phyloP scores from a whole-genome alignment of 2,329 filamentous ascomycete species.

The Trichoderma atroviride region DNA sequence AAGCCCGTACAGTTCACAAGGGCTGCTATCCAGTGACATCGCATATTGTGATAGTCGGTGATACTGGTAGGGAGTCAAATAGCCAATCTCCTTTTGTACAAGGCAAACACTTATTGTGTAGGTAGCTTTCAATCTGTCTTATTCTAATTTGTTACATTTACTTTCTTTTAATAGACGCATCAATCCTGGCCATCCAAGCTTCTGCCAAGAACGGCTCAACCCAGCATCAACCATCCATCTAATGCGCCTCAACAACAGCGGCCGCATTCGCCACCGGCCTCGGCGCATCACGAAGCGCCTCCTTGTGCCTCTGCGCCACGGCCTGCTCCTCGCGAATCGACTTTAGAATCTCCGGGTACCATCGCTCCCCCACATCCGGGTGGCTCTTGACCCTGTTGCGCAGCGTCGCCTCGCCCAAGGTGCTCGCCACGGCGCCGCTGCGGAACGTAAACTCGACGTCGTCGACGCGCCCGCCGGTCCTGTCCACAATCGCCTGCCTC shows the following conservation, averaged over 20 bases:
- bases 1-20: background rate
- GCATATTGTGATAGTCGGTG: background rate
- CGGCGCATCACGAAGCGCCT: slow-evolving; percentile 28
- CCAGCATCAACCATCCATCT: slow-evolving; percentile 1
- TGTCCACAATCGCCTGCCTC: slow-evolving; percentile 60
- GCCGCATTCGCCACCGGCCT: slow-evolving; percentile 27
- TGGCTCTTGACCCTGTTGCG: slow-evolving; percentile 85
- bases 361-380: slow-evolving; percentile 81
- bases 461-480: slow-evolving; percentile 62
- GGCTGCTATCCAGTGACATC: background rate
- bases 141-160: background rate
- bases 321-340: slow-evolving; percentile 63
- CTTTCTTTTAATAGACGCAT: background rate
- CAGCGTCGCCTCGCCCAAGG: slow-evolving; percentile 79
- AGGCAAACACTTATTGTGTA: background rate
- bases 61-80: background rate
- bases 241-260: slow-evolving; percentile 40
- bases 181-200: too few relatives aligned
- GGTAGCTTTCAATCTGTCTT: background rate
- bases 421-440: slow-evolving; percentile 65
- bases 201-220: too few relatives aligned
- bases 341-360: slow-evolving; percentile 68
- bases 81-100: background rate
- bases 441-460: slow-evolving; percentile 88
- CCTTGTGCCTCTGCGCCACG: slow-evolving; percentile 37